Evolutionary conservation across 1,284 basidiomycete species (phyloP), one percentile per base, ranked within the genome.

Genomic region (Amylostereum areolatum): DNA sequence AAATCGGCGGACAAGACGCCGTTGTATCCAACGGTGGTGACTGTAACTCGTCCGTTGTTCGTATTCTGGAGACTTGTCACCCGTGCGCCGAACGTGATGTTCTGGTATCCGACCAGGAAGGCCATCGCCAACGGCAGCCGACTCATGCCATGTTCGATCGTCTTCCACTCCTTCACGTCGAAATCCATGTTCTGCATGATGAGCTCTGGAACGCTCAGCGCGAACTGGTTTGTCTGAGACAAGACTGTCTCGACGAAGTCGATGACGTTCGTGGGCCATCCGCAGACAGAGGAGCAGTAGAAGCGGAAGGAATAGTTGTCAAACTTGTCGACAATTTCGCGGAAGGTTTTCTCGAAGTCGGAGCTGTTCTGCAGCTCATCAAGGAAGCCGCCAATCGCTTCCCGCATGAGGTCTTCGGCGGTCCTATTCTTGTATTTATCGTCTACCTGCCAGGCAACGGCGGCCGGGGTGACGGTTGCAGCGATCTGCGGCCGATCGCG

Each of bases 191-290:
- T 47, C 33, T 58, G 58, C 57, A 58, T 58, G 10, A 58, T 43
- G 47, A 58, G 60, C 53, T 58, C 57, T 10, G 56, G 50, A 12
- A 53, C 48, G 53, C 57, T 58, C 32, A 60, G 57, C 7, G 51
- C 37, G 56, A 60, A 59, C 46, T 59, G 58, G 45, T 59, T 59
- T 12, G 58, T 53, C 28, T 60, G 58, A 8, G 57, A 59, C 4
- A 37, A 45, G 44, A 60, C 45, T 6, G 56, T 60, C 45, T 59
- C 57, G 36, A 57, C 25, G 31, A 59, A 59, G 40, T 60, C 57
- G 3, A 59, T 48, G 7, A 59, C 56, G 6, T 47, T 45, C 12
- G 33, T 32, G 11, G 59, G 56, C 53, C 53, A 60, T 2, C 25
- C 39, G 33, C 48, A 45, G 28, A 41, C 7, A 27, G 31, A 50